These are phyloP conservation scores for Polygonum maritimum DNA, from an alignment of 148 eudicot species.

Conservation along the genomic window DNA sequence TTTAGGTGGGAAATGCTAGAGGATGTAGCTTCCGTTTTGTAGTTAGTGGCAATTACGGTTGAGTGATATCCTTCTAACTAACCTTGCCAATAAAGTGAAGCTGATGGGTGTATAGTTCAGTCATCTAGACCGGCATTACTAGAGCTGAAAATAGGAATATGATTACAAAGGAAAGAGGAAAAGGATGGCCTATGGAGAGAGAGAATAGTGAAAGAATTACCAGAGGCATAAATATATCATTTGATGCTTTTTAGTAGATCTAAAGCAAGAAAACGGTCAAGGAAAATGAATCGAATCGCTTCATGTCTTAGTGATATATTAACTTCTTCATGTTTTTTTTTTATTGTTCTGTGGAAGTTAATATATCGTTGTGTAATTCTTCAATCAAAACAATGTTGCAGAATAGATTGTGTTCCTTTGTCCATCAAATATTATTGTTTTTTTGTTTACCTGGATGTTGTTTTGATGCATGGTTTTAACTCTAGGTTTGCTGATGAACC, in stretches of 20 bases:
- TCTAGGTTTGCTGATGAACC: slow-evolving; percentile 64
- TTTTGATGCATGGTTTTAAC: neutral
- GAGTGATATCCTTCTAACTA: neutral
- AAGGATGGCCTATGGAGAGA: neutral
- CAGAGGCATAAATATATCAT: neutral
- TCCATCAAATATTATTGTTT: neutral
- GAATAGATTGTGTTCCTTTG: neutral
- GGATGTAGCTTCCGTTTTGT: neutral
- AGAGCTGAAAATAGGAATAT: neutral
- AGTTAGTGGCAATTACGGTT: neutral
- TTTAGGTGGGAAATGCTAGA: neutral
- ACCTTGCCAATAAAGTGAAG: neutral
- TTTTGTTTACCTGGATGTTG: neutral
- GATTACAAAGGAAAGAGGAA: neutral
- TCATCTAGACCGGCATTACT: neutral
- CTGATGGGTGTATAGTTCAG: neutral
- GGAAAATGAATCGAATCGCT: neutral
- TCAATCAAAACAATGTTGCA: neutral
- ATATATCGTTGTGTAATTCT: neutral
- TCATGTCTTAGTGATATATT: neutral
- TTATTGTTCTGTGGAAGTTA: neutral
- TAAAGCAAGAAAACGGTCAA: neutral
- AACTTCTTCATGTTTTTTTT: neutral
- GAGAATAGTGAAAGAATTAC: neutral
- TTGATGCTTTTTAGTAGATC: neutral